phyloP scores from a whole-genome alignment of 768 basidiomycete species.

The Naganishia kalamii region DNA sequence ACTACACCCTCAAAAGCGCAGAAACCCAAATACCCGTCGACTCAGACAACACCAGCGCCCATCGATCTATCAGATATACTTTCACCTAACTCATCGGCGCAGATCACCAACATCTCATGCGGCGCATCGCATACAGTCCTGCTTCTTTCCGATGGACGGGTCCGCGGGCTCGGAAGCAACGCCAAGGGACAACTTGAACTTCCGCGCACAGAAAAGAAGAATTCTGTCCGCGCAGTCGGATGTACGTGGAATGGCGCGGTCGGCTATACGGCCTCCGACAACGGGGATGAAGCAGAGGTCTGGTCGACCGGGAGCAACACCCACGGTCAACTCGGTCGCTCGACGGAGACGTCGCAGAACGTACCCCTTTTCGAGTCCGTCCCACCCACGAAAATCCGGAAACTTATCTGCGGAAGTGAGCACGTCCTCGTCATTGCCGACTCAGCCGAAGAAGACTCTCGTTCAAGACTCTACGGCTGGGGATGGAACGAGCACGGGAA shows the following conservation, averaged over 20 bases:
- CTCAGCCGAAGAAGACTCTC: constrained; percentile 8
- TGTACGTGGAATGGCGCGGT: constrained; percentile 39
- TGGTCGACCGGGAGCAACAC: constrained; percentile 35
- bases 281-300: constrained; percentile 1
- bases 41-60: too few species aligned
- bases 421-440: constrained; percentile 57
- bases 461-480: constrained; percentile 67
- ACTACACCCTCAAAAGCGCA: background rate
- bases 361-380: background rate
- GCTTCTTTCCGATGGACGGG: constrained; percentile 50
- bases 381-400: background rate
- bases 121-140: constrained; percentile 58
- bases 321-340: constrained; percentile 35
- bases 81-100: too few species aligned
- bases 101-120: constrained; percentile 44
- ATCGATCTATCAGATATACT: too few species aligned
- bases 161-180: constrained; percentile 54
- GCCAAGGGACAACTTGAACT: constrained; percentile 6
- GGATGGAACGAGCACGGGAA: constrained; percentile 99
- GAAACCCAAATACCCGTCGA: too few species aligned
- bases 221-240: background rate
- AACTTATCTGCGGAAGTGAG: constrained; percentile 72
- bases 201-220: constrained; percentile 34
- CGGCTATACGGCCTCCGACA: constrained; percentile 54
- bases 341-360: background rate